Evolutionary conservation across 2,329 filamentous ascomycete genomes (phyloP).

Genomic region (Mycocentrospora acerina): DNA sequence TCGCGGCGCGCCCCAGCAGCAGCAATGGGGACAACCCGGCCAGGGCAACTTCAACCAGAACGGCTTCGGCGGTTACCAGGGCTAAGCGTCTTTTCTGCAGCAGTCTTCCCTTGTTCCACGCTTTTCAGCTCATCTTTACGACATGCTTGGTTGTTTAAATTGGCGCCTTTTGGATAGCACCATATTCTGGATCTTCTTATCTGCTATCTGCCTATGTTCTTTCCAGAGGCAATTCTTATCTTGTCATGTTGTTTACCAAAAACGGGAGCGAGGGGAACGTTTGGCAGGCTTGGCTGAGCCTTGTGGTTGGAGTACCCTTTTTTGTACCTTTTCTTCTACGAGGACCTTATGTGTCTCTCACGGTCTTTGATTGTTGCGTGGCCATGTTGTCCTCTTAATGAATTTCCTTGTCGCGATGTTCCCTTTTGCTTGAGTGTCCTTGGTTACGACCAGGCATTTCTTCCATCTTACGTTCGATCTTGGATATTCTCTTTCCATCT

Average conservation of each 20-base stretch:
- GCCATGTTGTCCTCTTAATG: constrained; percentile 14
- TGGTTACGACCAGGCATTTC: constrained; percentile 2
- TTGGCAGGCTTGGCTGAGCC: constrained; percentile 17
- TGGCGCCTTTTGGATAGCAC: constrained; percentile 41
- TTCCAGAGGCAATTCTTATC: constrained; percentile 28
- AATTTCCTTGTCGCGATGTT: constrained; percentile 12
- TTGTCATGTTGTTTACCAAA: constrained; percentile 28
- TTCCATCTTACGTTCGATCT: constrained; percentile 3
- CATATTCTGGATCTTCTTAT: constrained; percentile 33
- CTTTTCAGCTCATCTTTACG: constrained; percentile 32
- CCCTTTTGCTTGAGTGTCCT: background rate
- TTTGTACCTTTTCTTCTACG: constrained; percentile 25
- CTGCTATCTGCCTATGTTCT: constrained; percentile 36
- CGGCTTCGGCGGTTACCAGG: constrained; percentile 63
- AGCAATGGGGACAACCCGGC: constrained; percentile 56
- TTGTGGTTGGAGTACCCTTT: constrained; percentile 24
- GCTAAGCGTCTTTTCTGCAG: constrained; percentile 42
- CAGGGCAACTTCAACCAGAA: constrained; percentile 52
- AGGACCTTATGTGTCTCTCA: constrained; percentile 15
- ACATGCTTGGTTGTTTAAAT: constrained; percentile 39
- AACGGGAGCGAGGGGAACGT: constrained; percentile 24
- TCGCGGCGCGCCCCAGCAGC: constrained; percentile 63
- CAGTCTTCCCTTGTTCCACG: constrained; percentile 29
- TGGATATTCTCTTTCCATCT: too few relatives aligned
- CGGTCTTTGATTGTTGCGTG: constrained; percentile 17